These are phyloP conservation scores for Leishmania tarentolae DNA, from an alignment of 208 protist species.

Conservation along the genomic window DNA sequence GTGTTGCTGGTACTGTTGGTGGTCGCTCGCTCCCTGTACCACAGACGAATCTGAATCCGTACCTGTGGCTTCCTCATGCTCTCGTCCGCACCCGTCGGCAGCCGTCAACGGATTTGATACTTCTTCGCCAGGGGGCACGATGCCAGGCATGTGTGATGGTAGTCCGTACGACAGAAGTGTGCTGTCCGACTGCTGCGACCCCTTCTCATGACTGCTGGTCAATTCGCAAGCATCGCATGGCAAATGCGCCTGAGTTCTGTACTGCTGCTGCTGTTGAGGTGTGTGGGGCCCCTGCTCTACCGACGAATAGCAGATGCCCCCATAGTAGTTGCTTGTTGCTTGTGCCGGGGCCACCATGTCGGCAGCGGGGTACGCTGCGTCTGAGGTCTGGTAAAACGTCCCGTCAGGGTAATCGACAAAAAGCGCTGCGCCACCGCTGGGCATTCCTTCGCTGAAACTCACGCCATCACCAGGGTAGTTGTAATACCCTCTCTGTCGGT, in stretches of 20 bases:
- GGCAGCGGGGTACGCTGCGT: conserved; percentile 5
- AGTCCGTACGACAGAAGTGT: background rate
- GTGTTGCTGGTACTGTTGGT: background rate
- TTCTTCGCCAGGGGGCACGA: background rate
- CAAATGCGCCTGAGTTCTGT: background rate
- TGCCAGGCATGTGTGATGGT: background rate
- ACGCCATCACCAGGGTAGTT: background rate
- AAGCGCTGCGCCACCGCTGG: background rate
- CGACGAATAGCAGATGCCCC: conserved; percentile 8
- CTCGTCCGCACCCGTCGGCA: background rate
- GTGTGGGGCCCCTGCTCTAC: conserved; percentile 6
- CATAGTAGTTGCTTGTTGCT: conserved; percentile 24
- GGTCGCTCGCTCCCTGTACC: background rate
- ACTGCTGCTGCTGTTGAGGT: background rate
- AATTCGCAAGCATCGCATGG: background rate
- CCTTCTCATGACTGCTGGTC: background rate
- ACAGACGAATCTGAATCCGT: background rate
- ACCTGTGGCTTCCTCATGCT: background rate
- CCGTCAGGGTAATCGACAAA: conserved; percentile 4
- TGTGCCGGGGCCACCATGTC: conserved; percentile 5
- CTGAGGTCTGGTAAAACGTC: conserved; percentile 13
- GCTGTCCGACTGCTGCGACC: background rate
- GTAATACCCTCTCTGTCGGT: conserved; percentile 2
- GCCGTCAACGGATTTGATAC: background rate
- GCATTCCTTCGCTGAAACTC: background rate